A percentile compares a stretch with the other conserved stretches of the same genome.
phyloP scores from a whole-genome alignment of 495 filamentous ascomycete species.

The Hypoxylon subgilvum region DNA sequence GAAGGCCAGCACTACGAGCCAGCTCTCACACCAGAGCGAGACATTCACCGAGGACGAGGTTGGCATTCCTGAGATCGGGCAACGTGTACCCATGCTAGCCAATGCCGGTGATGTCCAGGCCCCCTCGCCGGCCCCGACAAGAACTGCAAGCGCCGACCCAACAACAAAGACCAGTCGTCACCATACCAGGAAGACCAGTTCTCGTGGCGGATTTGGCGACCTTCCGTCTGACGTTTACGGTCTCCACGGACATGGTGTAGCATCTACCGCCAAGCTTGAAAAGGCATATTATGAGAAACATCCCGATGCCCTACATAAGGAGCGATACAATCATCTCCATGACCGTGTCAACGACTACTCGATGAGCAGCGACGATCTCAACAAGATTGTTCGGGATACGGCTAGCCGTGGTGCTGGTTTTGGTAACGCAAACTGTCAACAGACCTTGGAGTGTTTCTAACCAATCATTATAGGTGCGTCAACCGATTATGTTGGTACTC shows the following conservation, averaged over 20 bases:
- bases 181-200: slow-evolving; percentile 65
- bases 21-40: slow-evolving; percentile 56
- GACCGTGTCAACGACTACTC: slow-evolving; percentile 79
- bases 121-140: slow-evolving; percentile 79
- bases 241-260: slow-evolving; percentile 79
- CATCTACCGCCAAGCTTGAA: slow-evolving; percentile 75
- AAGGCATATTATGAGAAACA: slow-evolving; percentile 90
- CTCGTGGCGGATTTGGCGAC: slow-evolving; percentile 49
- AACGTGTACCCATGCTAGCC: slow-evolving; percentile 90
- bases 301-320: slow-evolving; percentile 78
- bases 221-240: slow-evolving; percentile 81
- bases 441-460: slow-evolving; percentile 47
- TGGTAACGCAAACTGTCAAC: slow-evolving; percentile 58
- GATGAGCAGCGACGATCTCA: slow-evolving; percentile 88
- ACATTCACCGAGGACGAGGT: slow-evolving; percentile 68
- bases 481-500: slow-evolving; percentile 63
- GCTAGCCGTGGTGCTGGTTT: slow-evolving; percentile 68
- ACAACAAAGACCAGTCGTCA: slow-evolving; percentile 64
- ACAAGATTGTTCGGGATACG: slow-evolving; percentile 83
- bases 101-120: slow-evolving; percentile 97
- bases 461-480: slow-evolving; percentile 49
- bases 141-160: slow-evolving; percentile 59
- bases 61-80: slow-evolving; percentile 89
- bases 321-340: slow-evolving; percentile 56
- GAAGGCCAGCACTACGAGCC: slow-evolving; percentile 65